Percentiles rank a stretch among this genome's conserved stretches.
Evolutionary conservation across 306 rosid genomes (phyloP).

Genomic region (Corylus heterophylla): DNA sequence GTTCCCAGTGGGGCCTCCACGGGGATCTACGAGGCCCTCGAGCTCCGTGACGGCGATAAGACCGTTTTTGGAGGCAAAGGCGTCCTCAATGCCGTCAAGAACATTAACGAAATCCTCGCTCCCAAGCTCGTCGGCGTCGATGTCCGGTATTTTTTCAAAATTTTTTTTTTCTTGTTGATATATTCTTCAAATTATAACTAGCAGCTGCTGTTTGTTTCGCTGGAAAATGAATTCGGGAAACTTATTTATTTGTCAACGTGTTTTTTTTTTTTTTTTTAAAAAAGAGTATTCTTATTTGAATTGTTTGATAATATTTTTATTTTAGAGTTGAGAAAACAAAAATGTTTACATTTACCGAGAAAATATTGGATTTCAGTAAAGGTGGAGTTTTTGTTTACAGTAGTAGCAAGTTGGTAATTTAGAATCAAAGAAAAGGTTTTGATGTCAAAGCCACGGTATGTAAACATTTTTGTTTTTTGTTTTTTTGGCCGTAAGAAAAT

Average conservation of each 20-base stretch:
- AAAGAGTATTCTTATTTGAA: too few relatives aligned
- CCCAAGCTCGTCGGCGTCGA: slow-evolving; percentile 87
- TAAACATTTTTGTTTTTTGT: too few relatives aligned
- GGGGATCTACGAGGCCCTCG: slow-evolving; percentile 95
- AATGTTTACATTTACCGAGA: too few relatives aligned
- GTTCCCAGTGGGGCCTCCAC: slow-evolving; percentile 99
- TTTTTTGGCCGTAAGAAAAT: too few relatives aligned
- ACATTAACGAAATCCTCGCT: slow-evolving; percentile 73
- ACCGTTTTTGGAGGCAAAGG: slow-evolving; percentile 90
- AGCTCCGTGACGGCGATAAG: slow-evolving; percentile 89
- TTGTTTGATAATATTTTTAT: too few relatives aligned
- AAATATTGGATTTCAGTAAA: neutral
- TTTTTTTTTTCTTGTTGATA: neutral
- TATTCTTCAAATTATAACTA: neutral
- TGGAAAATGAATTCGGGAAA: neutral
- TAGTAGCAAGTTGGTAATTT: neutral
- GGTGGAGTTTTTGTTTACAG: neutral
- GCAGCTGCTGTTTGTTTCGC: neutral
- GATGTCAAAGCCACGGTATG: neutral
- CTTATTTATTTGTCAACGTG: neutral
- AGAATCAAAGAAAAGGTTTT: neutral
- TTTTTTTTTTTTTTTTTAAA: too few relatives aligned
- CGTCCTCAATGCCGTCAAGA: slow-evolving; percentile 78
- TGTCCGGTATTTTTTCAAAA: slow-evolving; percentile 52
- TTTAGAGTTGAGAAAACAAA: too few relatives aligned